Conservation (phyloP, 257 asterid genomes). For the Nicotiana tomentosiformis region DNA sequence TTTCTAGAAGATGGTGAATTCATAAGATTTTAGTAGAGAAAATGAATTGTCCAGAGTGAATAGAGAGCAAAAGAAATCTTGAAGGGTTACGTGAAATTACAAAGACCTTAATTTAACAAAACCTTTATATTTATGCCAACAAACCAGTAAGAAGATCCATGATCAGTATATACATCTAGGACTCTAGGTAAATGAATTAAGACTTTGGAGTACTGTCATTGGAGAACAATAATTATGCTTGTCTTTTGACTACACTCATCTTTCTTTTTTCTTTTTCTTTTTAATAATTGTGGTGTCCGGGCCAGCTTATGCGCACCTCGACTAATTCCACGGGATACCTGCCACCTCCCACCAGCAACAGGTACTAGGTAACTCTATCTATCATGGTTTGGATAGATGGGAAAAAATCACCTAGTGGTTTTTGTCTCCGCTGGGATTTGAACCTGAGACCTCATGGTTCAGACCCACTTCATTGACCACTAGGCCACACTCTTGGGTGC, state of each 20-base stretch:
- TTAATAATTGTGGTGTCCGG: too few relatives aligned
- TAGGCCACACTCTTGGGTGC: not conserved
- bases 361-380: too few relatives aligned
- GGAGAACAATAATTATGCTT: not conserved
- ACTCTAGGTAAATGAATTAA: not conserved
- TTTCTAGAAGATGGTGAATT: constrained; percentile 43
- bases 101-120: not conserved
- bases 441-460: too few relatives aligned
- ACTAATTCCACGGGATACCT: too few relatives aligned
- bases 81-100: not conserved
- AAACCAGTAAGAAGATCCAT: not conserved
- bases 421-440: too few relatives aligned
- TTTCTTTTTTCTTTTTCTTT: not conserved
- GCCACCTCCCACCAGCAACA: too few relatives aligned
- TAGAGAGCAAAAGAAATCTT: not conserved
- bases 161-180: not conserved
- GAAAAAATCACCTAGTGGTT: too few relatives aligned
- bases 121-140: not conserved
- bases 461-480: not conserved
- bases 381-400: too few relatives aligned
- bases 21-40: not conserved
- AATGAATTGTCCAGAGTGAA: not conserved
- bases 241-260: not conserved
- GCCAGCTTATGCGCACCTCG: too few relatives aligned
- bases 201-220: not conserved